Base-by-base conservation (phyloP, 257 asterid genomes). In the Jacaranda mimosifolia region DNA sequence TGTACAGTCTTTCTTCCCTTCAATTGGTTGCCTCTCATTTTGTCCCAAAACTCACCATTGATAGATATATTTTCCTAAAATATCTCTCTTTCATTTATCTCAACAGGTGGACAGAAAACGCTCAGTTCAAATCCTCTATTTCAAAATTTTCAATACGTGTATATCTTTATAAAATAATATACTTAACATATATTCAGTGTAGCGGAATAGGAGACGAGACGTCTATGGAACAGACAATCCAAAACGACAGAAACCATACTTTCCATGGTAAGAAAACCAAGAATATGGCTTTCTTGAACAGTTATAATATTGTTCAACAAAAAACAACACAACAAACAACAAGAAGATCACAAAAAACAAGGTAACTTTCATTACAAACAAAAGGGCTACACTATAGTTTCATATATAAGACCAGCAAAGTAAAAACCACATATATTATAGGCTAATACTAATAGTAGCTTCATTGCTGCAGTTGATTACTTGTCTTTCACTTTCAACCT, bases 21-120 rank as follows among this genome's bases (percentile, higher is more conserved):
- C 70, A 35, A 46, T 40, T 55, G n/a, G 51, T 7, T 68, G 77
- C 67, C 80, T 43, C 80, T 62, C 73, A 42, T 68, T 69, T 63
- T 46, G 71, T 62, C 49, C 21, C 2, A 17, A 2, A 58, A 63
- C 46, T 63, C 17, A 49, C 63, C 72, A 48, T 18, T 51, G 72
- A 43, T 49, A 10, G 43, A 4, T 52, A 75, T 11, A 15, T 15
- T 63, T 36, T 18, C 53, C 53, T 9, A 65, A 40, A 65, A 65
- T 43, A 39, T 42, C 32, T 36, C 21, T 63, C 5, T 26, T 26
- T 38, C 69, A 63, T 35, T 63, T 63, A 63, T 49, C 26, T 64
- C 7, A 0, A 3, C 38, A 32, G 15, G 32, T 26, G 32, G 32
- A 26, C 32, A 26, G 32, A 26, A 26, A 26, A 26, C 2, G 32